A percentile compares a stretch with the other conserved stretches of the same genome.
Conservation (phyloP, 2,329 filamentous ascomycete genomes). For the Aspergillus sp. region DNA sequence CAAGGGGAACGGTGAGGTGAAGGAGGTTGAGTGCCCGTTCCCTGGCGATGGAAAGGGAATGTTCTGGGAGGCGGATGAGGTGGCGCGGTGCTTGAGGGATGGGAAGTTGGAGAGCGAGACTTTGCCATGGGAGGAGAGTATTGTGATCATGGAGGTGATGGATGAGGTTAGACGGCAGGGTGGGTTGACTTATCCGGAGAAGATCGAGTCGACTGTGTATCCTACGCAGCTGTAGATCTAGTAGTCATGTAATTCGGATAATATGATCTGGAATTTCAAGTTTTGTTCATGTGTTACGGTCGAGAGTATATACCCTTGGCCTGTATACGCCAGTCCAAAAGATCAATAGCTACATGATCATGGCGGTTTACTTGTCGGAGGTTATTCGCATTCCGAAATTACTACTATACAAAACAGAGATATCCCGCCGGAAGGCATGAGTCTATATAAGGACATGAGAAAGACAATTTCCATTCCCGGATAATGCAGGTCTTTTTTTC, state of each 20-base stretch:
- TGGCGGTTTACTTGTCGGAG: conserved; percentile 9
- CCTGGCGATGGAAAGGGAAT: conserved; percentile 73
- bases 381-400: conserved; percentile 17
- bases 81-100: conserved; percentile 72
- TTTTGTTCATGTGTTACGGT: too few relatives aligned
- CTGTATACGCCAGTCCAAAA: too few relatives aligned
- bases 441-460: conserved; percentile 21
- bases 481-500: neutral
- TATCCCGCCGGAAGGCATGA: conserved; percentile 14
- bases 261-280: too few relatives aligned
- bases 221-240: conserved; percentile 46
- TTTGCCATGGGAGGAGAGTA: conserved; percentile 73
- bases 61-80: conserved; percentile 87
- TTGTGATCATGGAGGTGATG: conserved; percentile 82
- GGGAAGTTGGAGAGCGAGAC: conserved; percentile 73
- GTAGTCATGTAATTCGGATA: neutral
- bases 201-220: conserved; percentile 64
- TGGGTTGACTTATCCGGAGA: conserved; percentile 63
- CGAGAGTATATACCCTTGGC: too few relatives aligned
- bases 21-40: conserved; percentile 44
- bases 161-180: conserved; percentile 67
- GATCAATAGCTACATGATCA: neutral
- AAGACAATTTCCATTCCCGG: conserved; percentile 18
- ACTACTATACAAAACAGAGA: conserved; percentile 37
- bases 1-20: conserved; percentile 48